phyloP scores from a whole-genome alignment of 495 filamentous ascomycete genomes.

The Penicillium silybi region DNA sequence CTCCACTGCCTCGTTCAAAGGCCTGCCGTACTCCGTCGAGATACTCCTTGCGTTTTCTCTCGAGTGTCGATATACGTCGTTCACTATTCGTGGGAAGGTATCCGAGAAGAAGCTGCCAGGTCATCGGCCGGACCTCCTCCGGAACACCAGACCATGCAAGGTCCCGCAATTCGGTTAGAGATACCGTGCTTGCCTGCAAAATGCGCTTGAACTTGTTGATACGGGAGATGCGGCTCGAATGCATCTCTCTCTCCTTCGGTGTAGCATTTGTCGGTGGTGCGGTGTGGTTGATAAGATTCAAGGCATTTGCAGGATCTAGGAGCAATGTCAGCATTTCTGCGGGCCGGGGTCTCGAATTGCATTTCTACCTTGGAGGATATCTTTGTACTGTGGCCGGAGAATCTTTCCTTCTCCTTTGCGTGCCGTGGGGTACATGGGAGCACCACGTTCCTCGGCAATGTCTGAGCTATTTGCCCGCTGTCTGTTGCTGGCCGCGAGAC shows the following conservation, averaged over 20 bases:
- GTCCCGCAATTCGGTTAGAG: slow-evolving; percentile 74
- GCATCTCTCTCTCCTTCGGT: slow-evolving; percentile 79
- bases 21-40: slow-evolving; percentile 92
- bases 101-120: slow-evolving; percentile 93
- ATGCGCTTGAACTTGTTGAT: slow-evolving; percentile 99
- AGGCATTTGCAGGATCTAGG: slow-evolving; percentile 85
- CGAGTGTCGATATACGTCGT: slow-evolving; percentile 81
- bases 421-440: slow-evolving; percentile 80
- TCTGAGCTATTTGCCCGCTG: slow-evolving; percentile 74
- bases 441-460: slow-evolving; percentile 84
- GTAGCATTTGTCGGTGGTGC: slow-evolving; percentile 68
- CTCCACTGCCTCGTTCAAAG: slow-evolving; percentile 67
- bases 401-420: slow-evolving; percentile 92
- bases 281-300: slow-evolving; percentile 90
- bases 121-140: slow-evolving; percentile 93
- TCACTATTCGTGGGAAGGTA: slow-evolving; percentile 95
- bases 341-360: background rate
- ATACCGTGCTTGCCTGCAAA: slow-evolving; percentile 84
- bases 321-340: slow-evolving; percentile 7
- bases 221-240: slow-evolving; percentile 81
- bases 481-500: slow-evolving; percentile 26
- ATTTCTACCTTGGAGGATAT: slow-evolving; percentile 70
- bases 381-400: slow-evolving; percentile 93
- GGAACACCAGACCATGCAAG: slow-evolving; percentile 92
- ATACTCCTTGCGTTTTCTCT: slow-evolving; percentile 95